Base-by-base conservation (phyloP, 176 grass and related monocot genomes). In the Avena atlantica region DNA sequence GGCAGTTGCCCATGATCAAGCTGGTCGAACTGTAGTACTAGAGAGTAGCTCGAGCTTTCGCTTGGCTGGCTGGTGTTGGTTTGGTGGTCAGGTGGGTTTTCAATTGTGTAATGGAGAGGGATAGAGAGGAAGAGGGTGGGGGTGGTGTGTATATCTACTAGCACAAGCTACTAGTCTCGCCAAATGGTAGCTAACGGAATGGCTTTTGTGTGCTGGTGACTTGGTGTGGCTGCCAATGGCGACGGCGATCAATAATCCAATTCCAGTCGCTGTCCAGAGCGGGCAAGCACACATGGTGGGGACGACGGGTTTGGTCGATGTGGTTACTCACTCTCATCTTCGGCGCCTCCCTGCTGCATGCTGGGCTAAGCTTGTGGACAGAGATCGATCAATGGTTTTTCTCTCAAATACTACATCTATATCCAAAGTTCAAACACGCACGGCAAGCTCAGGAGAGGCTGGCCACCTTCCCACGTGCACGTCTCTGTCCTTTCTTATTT, bases 1-100 rank as follows among this genome's bases (percentile, higher is more conserved):
- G 49, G 81, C 89, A 91, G 75, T 91, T 91, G 49, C 89, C 89
- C 89, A 91, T 87, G 80, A 37, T 48, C 45, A 8, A 48, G 45
- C 45, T 48, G 29, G 40, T 6, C 29, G 37, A 8, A 53, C 85
- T 51, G 77, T 52, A 44, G 51, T 11, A 42, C 2, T 23, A 29
- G 24, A 14, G 62, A 65, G 62, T 19, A 87, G 31, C 74, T 77
- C 40, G n/a, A 78, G 31, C 40, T 82, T n/a, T 66, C 5, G 42
- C 70, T 70, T 75, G 76, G 76, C 37, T 75, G 76, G 76, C 37
- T 80, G 75, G 65, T 34, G 49, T 67, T 76, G 34, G 25, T 76
- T 47, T 34, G 48, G 47, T 19, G 3, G 20, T 51, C 31, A 60
- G 49, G 56, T 37, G 83, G 21, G 65, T 27, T 63, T 27, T 63